Base-by-base conservation (phyloP, 495 filamentous ascomycete species). In the Oleoguttula mirabilis region DNA sequence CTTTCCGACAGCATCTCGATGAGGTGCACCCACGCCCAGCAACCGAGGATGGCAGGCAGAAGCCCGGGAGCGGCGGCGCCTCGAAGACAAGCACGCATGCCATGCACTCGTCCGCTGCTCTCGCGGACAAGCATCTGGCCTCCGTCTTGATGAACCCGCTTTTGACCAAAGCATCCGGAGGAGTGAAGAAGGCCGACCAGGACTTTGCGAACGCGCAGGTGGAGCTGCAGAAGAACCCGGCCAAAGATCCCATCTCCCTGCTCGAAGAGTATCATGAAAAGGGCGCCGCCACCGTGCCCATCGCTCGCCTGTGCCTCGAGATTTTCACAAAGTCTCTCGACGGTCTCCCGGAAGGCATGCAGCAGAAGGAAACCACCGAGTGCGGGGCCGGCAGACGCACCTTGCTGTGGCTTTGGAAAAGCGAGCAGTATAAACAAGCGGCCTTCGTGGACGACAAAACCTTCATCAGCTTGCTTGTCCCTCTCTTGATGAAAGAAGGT, bases 1-100 rank as follows among this genome's bases (percentile, higher is more conserved):
- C 82, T n/a, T 92, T 92, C 60, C 75, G 79, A 41, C 63, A 70
- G 27, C 77, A 82, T 24, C 68, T 92, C 23, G 80, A 88, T 55
- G 64, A 60, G 27, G 73, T 80, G 50, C 73, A 84, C 54, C 60
- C 63, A 17, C 21, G 40, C 10, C n/a, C 16, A 8, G 3, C 21
- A 10, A 34, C 39, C 10, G 24, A 38, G 5, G 20, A 48, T 35
- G 39, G 19, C 36, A 35, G 36, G n/a, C 30, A 24, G 10, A 32
- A n/a, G n/a, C 2, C 15, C 10, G 22, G 2, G 4, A 27, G 21
- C 4, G 27, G 8, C 20, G 23, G 25, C 4, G 27, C 24, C 11
- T 34, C 35, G n/a, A 7, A 20, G 12, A n/a, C 14, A 12, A 10
- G 15, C 25, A 28, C n/a, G 10, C 36, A 19, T 10, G n/a, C 27